Base-by-base conservation (phyloP, 208 protist genomes). In the Crithidia brevicula region DNA sequence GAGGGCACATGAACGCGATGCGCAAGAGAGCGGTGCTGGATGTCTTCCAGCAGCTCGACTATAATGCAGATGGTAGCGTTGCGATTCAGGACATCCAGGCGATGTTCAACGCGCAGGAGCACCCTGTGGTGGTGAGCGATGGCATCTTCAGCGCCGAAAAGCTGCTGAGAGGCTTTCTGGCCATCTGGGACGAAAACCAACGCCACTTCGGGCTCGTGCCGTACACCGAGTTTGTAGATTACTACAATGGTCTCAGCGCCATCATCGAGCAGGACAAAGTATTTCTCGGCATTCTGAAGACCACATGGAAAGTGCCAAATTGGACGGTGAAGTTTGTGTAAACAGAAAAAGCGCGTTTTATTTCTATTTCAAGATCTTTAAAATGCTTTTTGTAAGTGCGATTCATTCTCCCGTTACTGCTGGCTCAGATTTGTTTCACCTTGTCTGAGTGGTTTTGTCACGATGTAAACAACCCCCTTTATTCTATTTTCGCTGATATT, bases 191-290 rank as follows among this genome's bases (percentile, higher is more conserved):
- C 54, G 85, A 91, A 45, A 89, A 86, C 49, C 83, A 88, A 67
- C 77, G 82, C 22, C 54, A 91, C 22, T 93, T 89, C 61, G 91
- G 91, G 8, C 61, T 94, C 42, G 74, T 97, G 40, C 83, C 87
- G 22, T 94, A 89, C 56, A 56, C 89, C 2, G 93, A 97, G 80
- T 97, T 96, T 67, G 49, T 92, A 42, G 93, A 97, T 72, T 97
- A 97, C 77, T 97, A 97, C 79, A 96, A 88, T 64, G 93, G 93
- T 3, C 80, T 97, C 15, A 96, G 91, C 56, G 87, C 89, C 0
- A 83, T 92, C 31, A 94, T 97, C 38, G 86, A 91, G 10, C 72
- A 94, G 2, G 93, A 97, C 65, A 72, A 81, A 3, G 74, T 93
- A 18, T 97, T 97, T 62, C 52, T 92, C 22, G 80, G 82, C 31